Base-by-base conservation (phyloP, 2,329 filamentous ascomycete species). In the Pestalotiopsis sp. region DNA sequence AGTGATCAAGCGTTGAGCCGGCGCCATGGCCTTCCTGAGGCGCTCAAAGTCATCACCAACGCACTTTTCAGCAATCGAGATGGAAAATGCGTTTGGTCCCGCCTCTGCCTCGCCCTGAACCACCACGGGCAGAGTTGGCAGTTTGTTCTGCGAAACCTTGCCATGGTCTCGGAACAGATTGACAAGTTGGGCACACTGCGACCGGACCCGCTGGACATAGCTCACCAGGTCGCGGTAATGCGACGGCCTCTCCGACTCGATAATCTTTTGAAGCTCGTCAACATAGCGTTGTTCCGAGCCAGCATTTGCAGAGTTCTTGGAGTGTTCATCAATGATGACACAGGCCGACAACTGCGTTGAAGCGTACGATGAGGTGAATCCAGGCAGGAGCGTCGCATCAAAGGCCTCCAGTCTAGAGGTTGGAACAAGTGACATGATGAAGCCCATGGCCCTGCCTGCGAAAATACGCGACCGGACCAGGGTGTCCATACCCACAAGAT, bases 21-120 rank as follows among this genome's bases (percentile, higher is more conserved):
- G 93, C 1, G 94, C 90, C 85, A 99, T 90, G n/a, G 88, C 86
- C 82, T 94, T 97, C 83, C 95, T 96, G 3, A 99, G 84, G 71
- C 90, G 91, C 66, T 98, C 95, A 73, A 92, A 99, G 72, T 99
- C 95, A 9, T 93, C 89, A 1, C 86, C 89, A 62, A 97, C 87
- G 66, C 97, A 93, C 80, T 94, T 96, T 73, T 98, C 94, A 0
- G 95, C 96, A 73, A 95, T 94, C 0, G 87, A 82, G 65, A 98
- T 87, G 1, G 94, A 97, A 79, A 99, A 99, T 6, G 96, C 95
- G 74, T 91, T 95, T 11, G 95, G 95, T 0, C 96, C 95, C 45
- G 96, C 95, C 76, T 97, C 93, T 4, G 92, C 86, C 76, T 98
- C 95, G 38, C 96, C 96, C 81, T 99, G 96, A 9, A 98, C 95